Base-by-base conservation (phyloP, 345 rosid genomes). In the Salix koriyanagi region DNA sequence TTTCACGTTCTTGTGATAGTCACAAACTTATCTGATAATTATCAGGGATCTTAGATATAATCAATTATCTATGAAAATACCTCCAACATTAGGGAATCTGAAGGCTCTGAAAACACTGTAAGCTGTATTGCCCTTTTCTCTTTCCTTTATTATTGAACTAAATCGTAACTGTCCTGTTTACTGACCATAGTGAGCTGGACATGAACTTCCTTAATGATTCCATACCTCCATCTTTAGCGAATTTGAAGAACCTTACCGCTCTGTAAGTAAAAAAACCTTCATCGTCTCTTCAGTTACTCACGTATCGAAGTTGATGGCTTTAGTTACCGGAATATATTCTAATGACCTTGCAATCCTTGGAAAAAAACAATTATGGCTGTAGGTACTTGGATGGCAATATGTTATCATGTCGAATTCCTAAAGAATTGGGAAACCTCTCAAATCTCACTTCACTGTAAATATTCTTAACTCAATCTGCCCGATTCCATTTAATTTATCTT, bases 401-500 rank as follows among this genome's bases (percentile, higher is more conserved):
- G 58, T 15, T 79, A 15, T 11, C 71, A 4, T 78, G 78, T 41
- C 19, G 2, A 70, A 75, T 79, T 75, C 82, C 82, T 52, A 60
- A 8, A 6, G 21, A 62, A 26, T 30, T 79, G 32, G 82, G 71
- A 23, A 23, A 37, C 4, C 78, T 79, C 7, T n/a, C 36, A 32
- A 23, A 70, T 10, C 78, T 79, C 11, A 0, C 0, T 21, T 0
- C 0, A 1, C 11, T 64, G 66, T 74, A n/a, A 28, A 58, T 28
- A 52, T 1, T 8, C 34, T 23, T n/a, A 15, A 4, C 21, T 77
- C 60, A 6, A 16, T 9, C 36, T 42, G 11, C n/a, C 26, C 2
- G 42, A 5, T 7, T 7, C 36, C 16, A 4, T 0, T 2, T 52
- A 36, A 3, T n/a, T 14, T 25, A 10, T 42, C 37, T 36, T 32